Percentiles rank a stretch among this genome's conserved stretches.
Evolutionary conservation across 805 yeast species (phyloP).

Genomic region (Metschnikowia baotianmanensis): DNA sequence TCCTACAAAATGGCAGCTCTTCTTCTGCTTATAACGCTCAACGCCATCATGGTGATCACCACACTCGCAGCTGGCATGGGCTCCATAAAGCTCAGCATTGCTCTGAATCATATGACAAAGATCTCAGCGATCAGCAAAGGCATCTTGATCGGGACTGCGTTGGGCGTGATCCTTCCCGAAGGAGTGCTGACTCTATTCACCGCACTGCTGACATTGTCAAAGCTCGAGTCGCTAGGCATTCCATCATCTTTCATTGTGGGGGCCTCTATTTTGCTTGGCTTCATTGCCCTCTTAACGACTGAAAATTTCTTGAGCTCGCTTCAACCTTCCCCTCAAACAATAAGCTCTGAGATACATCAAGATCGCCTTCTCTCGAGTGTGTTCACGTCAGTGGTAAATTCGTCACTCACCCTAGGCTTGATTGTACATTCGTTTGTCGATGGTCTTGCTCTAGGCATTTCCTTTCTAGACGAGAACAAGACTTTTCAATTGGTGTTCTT

Average conservation of each 20-base stretch:
- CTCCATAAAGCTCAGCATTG: slow-evolving; percentile 12
- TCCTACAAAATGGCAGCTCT: slow-evolving; percentile 4
- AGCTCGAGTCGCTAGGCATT: slow-evolving; percentile 3
- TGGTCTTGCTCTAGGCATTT: slow-evolving; percentile 70
- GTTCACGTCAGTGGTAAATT: slow-evolving; percentile 28
- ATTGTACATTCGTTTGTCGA: slow-evolving; percentile 68
- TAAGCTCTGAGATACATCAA: slow-evolving; percentile 1
- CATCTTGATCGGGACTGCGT: slow-evolving; percentile 56
- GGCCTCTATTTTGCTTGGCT: slow-evolving; percentile 51
- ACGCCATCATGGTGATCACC: slow-evolving; percentile 11
- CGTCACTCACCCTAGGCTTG: slow-evolving; percentile 59
- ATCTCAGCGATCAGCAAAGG: slow-evolving; percentile 58
- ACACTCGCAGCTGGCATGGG: slow-evolving; percentile 13
- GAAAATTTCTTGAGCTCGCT: slow-evolving; percentile 33
- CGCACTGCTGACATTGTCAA: slow-evolving; percentile 7
- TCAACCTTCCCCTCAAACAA: neutral
- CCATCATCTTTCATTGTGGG: slow-evolving; percentile 39
- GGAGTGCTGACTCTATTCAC: slow-evolving; percentile 49
- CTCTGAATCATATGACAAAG: slow-evolving; percentile 24
- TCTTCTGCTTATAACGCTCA: slow-evolving; percentile 7
- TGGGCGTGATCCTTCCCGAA: slow-evolving; percentile 63
- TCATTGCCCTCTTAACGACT: slow-evolving; percentile 46
- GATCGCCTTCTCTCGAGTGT: neutral
- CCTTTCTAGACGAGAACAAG: slow-evolving; percentile 40
- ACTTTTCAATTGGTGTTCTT: slow-evolving; percentile 47